Percentiles rank a stretch among this genome's conserved stretches.
Conservation (phyloP, 495 filamentous ascomycete genomes). For the Penicillium manginii region DNA sequence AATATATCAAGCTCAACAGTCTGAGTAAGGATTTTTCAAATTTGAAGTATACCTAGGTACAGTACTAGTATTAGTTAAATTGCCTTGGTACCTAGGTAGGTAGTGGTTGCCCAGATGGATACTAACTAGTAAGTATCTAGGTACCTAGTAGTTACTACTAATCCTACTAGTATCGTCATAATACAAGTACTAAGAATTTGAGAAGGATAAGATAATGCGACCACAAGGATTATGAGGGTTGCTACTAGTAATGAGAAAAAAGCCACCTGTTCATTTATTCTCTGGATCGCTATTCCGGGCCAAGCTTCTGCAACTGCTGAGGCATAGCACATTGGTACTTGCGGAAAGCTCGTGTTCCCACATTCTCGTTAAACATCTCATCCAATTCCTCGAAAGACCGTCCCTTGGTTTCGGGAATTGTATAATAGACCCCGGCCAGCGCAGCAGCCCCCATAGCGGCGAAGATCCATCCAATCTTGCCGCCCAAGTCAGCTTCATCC, state of each 20-base stretch:
- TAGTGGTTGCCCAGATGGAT: too few species aligned
- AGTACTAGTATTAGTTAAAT: too few species aligned
- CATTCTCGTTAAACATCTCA: constrained; percentile 17
- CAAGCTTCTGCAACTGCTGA: constrained; percentile 7
- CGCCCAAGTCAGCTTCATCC: constrained; percentile 31
- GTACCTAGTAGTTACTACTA: too few species aligned
- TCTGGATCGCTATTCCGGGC: neutral
- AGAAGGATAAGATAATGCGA: too few species aligned
- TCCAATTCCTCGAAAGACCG: constrained; percentile 31
- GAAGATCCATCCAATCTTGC: constrained; percentile 34
- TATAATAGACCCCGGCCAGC: constrained; percentile 21
- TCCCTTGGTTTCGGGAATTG: constrained; percentile 34
- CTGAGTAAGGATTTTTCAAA: constrained; percentile 28
- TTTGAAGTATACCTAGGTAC: too few species aligned
- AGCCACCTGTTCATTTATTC: neutral
- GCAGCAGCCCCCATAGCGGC: constrained; percentile 6
- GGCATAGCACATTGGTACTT: constrained; percentile 7
- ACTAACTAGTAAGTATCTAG: too few species aligned
- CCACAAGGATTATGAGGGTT: too few species aligned
- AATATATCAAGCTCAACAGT: constrained; percentile 44
- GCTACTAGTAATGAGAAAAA: neutral
- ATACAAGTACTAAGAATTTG: too few species aligned
- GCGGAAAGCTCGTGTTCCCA: constrained; percentile 18
- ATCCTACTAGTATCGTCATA: too few species aligned
- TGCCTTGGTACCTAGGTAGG: too few species aligned